Conservation (phyloP, 306 rosid genomes). For the cucumber (Cucumis sativus) region Cucumber_9930_V3 NC_026657.2:31229001-31229500, state of each 20-base stretch:
- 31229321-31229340: constrained; percentile 61
- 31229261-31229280: constrained; percentile 62
- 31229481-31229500: constrained; percentile 68
- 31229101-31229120: constrained; percentile 50
- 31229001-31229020: constrained; percentile 35
- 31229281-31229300: constrained; percentile 53
- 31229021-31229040: constrained; percentile 68
- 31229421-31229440: constrained; percentile 79
- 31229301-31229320: constrained; percentile 47
- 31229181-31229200: constrained; percentile 43
- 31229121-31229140: constrained; percentile 36
- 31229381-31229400: constrained; percentile 11
- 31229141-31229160: constrained; percentile 52
- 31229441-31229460: constrained; percentile 50
- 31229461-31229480: constrained; percentile 41
- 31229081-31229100: constrained; percentile 61
- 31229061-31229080: constrained; percentile 43
- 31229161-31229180: constrained; percentile 77
- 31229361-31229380: constrained; percentile 43
- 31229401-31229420: constrained; percentile 52
- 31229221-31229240: constrained; percentile 49
- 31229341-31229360: constrained; percentile 46
- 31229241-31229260: constrained; percentile 57
- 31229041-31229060: constrained; percentile 69
- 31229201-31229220: constrained; percentile 48